phyloP scores from a whole-genome alignment of 176 grass and related monocot genomes.

The Oryza glaberrima region DNA sequence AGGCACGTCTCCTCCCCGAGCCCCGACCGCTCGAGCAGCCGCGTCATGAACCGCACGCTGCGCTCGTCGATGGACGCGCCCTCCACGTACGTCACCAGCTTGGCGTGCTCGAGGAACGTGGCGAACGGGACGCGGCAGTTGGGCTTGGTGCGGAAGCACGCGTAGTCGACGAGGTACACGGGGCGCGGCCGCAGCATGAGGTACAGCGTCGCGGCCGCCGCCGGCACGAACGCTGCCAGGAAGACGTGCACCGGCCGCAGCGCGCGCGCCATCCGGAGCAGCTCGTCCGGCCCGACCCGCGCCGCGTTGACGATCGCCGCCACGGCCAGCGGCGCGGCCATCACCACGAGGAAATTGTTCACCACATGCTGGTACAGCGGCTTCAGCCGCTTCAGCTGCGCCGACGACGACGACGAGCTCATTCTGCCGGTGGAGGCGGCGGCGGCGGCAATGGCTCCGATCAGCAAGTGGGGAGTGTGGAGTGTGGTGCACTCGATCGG shows the following conservation, averaged over 20 bases:
- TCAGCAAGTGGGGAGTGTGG: constrained; percentile 9
- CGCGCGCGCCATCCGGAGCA: background rate
- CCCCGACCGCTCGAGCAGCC: constrained; percentile 60
- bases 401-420: constrained; percentile 10
- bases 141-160: constrained; percentile 59
- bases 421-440: constrained; percentile 8
- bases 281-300: constrained; percentile 48
- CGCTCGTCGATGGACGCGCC: constrained; percentile 55
- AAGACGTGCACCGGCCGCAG: constrained; percentile 45
- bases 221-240: constrained; percentile 43
- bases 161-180: constrained; percentile 75
- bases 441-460: background rate
- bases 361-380: constrained; percentile 58
- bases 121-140: constrained; percentile 66
- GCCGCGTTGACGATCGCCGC: constrained; percentile 16
- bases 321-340: constrained; percentile 50
- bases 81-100: constrained; percentile 54
- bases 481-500: too few species aligned
- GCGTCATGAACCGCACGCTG: constrained; percentile 63
- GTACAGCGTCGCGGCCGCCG: constrained; percentile 46
- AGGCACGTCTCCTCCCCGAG: constrained; percentile 72
- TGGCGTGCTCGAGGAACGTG: constrained; percentile 75
- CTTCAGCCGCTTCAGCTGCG: constrained; percentile 47
- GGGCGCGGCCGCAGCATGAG: constrained; percentile 55
- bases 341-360: constrained; percentile 57